Base-by-base conservation (phyloP, 495 filamentous ascomycete genomes). In the Xylaria cubensis region DNA sequence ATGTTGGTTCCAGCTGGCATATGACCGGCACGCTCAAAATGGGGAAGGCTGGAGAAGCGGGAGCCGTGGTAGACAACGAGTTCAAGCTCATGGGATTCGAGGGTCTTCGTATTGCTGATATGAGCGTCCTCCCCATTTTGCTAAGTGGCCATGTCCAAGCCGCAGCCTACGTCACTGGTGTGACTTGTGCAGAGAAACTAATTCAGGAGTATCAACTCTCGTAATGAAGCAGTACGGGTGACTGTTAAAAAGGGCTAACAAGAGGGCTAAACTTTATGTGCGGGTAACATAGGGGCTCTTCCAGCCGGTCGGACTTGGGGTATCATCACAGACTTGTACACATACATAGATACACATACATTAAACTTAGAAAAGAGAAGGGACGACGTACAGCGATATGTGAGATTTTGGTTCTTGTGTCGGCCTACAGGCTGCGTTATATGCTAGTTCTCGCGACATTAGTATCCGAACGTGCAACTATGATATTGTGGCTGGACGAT, bases 11-110 rank as follows among this genome's bases (percentile, higher is more conserved):
- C 0, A 82, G 77, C 61, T 90, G 86, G 86, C 89, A 90, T 72
- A 87, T 87, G 83, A 88, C 86, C 19, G 88, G 89, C 0, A 92
- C 90, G 1, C 83, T 82, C 44, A 88, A 88, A 78, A 92, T 92
- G 89, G 90, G 91, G 0, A 81, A 73, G 55, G 8, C 68, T 0
- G 84, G 80, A 0, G 86, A 86, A 26, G 70, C 70, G 4, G 80
- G 84, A 42, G 86, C 85, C 8, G 88, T 83, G 8, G 88, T 92
- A 34, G 89, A 92, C 72, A 81, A 48, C 0, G 73, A 82, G 4
- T 90, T 91, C 69, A 81, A 83, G 39, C 83, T 92, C 0, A 75
- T 83, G 7, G 91, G 90, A 0, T 74, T 91, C 24, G 79, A 88
- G 55, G 80, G 81, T 0, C 77, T 93, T 72, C 84, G 91, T 12